Percentiles rank a stretch among this genome's conserved stretches.
Conservation (phyloP, 768 basidiomycete genomes). For the Trametes punicea region DNA sequence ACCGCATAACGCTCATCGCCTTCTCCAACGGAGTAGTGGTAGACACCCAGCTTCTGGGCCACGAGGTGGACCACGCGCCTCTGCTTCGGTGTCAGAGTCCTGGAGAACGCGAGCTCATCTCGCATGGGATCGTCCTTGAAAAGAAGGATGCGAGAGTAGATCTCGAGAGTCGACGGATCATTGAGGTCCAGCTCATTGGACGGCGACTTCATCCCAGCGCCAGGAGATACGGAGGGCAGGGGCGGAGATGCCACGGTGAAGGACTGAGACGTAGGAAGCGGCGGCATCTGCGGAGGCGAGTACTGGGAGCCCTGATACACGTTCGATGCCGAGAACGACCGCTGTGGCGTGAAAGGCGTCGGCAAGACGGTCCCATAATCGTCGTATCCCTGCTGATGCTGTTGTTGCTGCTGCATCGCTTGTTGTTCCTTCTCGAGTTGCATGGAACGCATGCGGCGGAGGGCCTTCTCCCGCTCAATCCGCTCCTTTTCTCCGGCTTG, state of each 20-base stretch:
- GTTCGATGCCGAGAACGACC: conserved; percentile 64
- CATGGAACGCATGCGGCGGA: conserved; percentile 97
- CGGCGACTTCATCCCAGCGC: conserved; percentile 54
- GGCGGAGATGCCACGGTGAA: conserved; percentile 49
- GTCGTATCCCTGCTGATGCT: conserved; percentile 46
- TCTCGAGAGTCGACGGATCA: conserved; percentile 92
- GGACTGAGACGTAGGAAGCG: conserved; percentile 38
- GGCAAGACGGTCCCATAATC: conserved; percentile 63
- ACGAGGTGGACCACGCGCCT: conserved; percentile 92
- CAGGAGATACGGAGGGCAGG: conserved; percentile 55
- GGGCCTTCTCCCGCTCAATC: conserved; percentile 97
- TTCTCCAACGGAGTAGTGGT: conserved; percentile 90
- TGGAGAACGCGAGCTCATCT: conserved; percentile 96
- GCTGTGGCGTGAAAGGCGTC: conserved; percentile 63
- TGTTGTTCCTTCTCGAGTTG: conserved; percentile 84
- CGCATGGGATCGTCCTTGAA: conserved; percentile 99
- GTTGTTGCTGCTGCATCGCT: conserved; percentile 41
- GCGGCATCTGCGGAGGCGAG: conserved; percentile 53
- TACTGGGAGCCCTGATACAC: conserved; percentile 62
- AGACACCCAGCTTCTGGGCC: conserved; percentile 94
- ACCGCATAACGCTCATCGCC: conserved; percentile 93
- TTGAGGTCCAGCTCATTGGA: conserved; percentile 88
- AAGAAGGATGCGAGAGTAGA: conserved; percentile 92
- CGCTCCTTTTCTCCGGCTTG: conserved; percentile 99
- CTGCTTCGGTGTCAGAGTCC: conserved; percentile 79